phyloP scores from a whole-genome alignment of 495 filamentous ascomycete genomes.

The Oidiodendron maius region DNA sequence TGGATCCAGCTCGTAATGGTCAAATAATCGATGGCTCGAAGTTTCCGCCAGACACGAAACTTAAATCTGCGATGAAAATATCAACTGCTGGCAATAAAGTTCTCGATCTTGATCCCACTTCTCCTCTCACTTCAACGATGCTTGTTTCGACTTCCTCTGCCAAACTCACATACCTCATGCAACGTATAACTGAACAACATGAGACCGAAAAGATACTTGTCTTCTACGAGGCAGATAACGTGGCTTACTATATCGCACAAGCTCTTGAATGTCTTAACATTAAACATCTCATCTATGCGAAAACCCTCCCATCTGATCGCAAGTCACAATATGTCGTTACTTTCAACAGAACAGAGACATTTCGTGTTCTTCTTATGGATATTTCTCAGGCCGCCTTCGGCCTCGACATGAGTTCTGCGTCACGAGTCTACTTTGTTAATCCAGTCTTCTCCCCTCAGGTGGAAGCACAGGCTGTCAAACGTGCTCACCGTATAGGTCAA shows the following conservation, averaged over 20 bases:
- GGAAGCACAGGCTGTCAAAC: conserved; percentile 87
- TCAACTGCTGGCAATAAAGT: conserved; percentile 8
- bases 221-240: conserved; percentile 86
- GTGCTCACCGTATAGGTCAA: conserved; percentile 85
- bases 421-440: conserved; percentile 85
- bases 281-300: conserved; percentile 78
- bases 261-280: conserved; percentile 71
- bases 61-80: not conserved
- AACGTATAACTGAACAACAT: conserved; percentile 60
- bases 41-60: not conserved
- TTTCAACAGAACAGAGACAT: conserved; percentile 62
- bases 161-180: conserved; percentile 82
- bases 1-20: too few species aligned
- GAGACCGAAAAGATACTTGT: conserved; percentile 78
- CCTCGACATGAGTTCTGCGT: conserved; percentile 75
- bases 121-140: conserved; percentile 45
- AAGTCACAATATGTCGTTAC: conserved; percentile 67
- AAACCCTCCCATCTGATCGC: conserved; percentile 51
- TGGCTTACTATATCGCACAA: conserved; percentile 77
- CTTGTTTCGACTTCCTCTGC: conserved; percentile 77
- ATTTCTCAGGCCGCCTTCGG: conserved; percentile 82
- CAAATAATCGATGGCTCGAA: not conserved
- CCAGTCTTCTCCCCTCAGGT: conserved; percentile 82
- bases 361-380: conserved; percentile 82
- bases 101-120: not conserved